Evolutionary conservation across 1,284 basidiomycete genomes (phyloP).

Genomic region (Ceratobasidium sp.): DNA sequence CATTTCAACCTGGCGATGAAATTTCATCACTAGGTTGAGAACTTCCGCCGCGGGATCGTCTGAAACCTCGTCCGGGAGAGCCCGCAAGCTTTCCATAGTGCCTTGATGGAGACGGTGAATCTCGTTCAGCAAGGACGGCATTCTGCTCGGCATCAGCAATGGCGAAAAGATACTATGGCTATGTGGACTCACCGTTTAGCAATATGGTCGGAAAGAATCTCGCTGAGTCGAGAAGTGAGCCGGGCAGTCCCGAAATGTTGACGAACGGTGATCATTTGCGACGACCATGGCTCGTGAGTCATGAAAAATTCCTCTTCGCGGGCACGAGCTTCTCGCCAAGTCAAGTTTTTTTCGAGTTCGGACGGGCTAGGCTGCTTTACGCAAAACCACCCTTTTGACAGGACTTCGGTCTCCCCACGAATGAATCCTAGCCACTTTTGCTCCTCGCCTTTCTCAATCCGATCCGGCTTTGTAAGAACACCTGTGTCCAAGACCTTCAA

Average conservation of each 20-base stretch:
- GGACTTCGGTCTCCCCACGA: constrained; percentile 44
- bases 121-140: constrained; percentile 30
- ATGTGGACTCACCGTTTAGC: constrained; percentile 43
- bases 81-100: constrained; percentile 22
- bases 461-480: constrained; percentile 54
- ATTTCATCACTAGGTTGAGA: constrained; percentile 45
- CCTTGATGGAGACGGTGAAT: constrained; percentile 12
- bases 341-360: constrained; percentile 50
- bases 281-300: constrained; percentile 38
- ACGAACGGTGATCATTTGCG: constrained; percentile 40
- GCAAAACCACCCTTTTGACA: constrained; percentile 50
- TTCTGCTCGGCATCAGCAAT: neutral
- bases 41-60: constrained; percentile 49
- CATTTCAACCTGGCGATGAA: constrained; percentile 41
- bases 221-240: constrained; percentile 50
- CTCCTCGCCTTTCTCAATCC: constrained; percentile 50
- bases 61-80: constrained; percentile 41
- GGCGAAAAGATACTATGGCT: neutral
- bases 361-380: constrained; percentile 50
- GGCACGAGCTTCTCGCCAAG: constrained; percentile 50
- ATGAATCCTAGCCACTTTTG: constrained; percentile 51
- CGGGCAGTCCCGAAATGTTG: constrained; percentile 46
- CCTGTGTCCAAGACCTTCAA: constrained; percentile 46
- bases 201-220: constrained; percentile 49
- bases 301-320: constrained; percentile 51